Conservation (phyloP, 2,329 filamentous ascomycete species). For the Exophiala oligosperma region DNA sequence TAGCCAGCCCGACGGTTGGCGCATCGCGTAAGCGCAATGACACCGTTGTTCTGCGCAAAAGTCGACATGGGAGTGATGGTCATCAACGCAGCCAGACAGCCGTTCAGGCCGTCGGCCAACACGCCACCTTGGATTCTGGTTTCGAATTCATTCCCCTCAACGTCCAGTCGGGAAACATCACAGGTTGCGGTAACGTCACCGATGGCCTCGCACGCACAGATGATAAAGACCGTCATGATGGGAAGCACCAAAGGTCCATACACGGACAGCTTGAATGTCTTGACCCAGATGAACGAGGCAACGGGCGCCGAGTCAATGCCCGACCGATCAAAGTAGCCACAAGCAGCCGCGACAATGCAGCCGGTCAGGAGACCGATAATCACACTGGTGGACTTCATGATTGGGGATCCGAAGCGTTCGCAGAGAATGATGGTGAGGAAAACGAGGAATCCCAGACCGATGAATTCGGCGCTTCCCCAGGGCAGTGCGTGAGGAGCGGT, state of each 20-base stretch:
- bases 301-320: slow-evolving; percentile 62
- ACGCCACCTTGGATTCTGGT: slow-evolving; percentile 70
- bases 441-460: slow-evolving; percentile 67
- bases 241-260: slow-evolving; percentile 68
- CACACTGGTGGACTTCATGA: slow-evolving; percentile 69
- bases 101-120: slow-evolving; percentile 66
- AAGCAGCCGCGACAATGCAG: slow-evolving; percentile 66
- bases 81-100: slow-evolving; percentile 61
- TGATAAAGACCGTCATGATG: slow-evolving; percentile 58
- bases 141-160: slow-evolving; percentile 65
- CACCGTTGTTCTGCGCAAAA: slow-evolving; percentile 70
- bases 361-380: slow-evolving; percentile 65
- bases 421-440: slow-evolving; percentile 68
- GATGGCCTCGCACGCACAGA: slow-evolving; percentile 68
- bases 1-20: slow-evolving; percentile 69
- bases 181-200: slow-evolving; percentile 69
- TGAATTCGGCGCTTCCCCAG: slow-evolving; percentile 64
- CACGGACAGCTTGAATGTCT: slow-evolving; percentile 65
- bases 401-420: slow-evolving; percentile 68
- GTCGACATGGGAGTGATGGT: slow-evolving; percentile 69
- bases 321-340: slow-evolving; percentile 63
- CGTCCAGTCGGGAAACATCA: slow-evolving; percentile 63
- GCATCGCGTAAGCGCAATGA: slow-evolving; percentile 67
- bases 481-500: slow-evolving; percentile 61
- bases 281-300: slow-evolving; percentile 69